A percentile compares a stretch with the other conserved stretches of the same genome.
phyloP scores from a whole-genome alignment of 1,284 basidiomycete species.

The Porogramme epimiltina region DNA sequence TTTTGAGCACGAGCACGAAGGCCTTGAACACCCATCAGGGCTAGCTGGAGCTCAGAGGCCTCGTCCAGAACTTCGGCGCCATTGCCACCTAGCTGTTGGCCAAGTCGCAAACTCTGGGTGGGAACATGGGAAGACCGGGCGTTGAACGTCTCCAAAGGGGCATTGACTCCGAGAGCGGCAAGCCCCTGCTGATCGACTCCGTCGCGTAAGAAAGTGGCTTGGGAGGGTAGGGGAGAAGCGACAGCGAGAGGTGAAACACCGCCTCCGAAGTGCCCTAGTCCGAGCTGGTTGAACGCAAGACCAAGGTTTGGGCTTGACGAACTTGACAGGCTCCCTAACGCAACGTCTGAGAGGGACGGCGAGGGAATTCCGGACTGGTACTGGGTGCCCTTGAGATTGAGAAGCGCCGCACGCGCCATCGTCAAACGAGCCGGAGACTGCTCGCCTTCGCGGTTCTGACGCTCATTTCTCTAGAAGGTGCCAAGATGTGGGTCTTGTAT shows the following conservation, averaged over 20 bases:
- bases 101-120: constrained; percentile 10
- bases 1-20: constrained; percentile 31
- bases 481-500: background rate
- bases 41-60: constrained; percentile 18
- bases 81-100: constrained; percentile 2
- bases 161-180: constrained; percentile 1
- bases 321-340: constrained; percentile 7
- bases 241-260: constrained; percentile 7
- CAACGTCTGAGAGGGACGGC: constrained; percentile 16
- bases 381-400: constrained; percentile 72
- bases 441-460: constrained; percentile 54
- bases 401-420: constrained; percentile 73
- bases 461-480: constrained; percentile 33
- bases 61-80: constrained; percentile 6
- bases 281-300: constrained; percentile 11
- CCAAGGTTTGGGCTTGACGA: constrained; percentile 9
- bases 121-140: constrained; percentile 11
- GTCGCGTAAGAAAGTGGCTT: background rate
- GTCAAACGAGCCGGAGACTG: constrained; percentile 63
- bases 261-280: constrained; percentile 9
- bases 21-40: constrained; percentile 20
- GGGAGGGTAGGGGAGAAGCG: constrained; percentile 7
- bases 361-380: constrained; percentile 15
- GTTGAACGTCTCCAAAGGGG: constrained; percentile 13
- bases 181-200: constrained; percentile 1